Percentiles rank a stretch among this genome's conserved stretches.
These are phyloP conservation scores for Magnusiomyces ingens DNA, from an alignment of 1,139 yeast species.

Conservation along the genomic window DNA sequence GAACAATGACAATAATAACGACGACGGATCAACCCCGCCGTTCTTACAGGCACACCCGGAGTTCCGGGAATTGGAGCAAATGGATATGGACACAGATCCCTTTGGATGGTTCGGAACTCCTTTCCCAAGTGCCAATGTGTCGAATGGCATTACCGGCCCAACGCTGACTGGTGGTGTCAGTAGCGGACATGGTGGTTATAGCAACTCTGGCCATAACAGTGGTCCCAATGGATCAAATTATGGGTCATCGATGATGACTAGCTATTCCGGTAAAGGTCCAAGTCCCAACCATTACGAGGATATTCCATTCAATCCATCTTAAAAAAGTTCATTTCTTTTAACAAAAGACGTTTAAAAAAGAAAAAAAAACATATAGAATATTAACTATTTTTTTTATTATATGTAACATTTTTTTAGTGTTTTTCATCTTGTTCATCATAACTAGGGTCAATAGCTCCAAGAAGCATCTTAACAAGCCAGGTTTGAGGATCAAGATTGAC, in stretches of 20 bases:
- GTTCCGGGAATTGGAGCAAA: slow-evolving; percentile 22
- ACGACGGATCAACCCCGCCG: slow-evolving; percentile 8
- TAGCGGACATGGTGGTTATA: slow-evolving; percentile 10
- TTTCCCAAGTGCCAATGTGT: neutral
- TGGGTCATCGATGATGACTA: no score
- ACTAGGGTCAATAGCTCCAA: slow-evolving; percentile 30
- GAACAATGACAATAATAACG: slow-evolving; percentile 8
- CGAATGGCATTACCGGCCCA: neutral
- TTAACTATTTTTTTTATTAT: neutral
- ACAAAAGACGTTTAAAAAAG: no score
- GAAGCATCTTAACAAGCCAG: slow-evolving; percentile 31
- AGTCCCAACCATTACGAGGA: slow-evolving; percentile 19
- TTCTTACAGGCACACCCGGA: slow-evolving; percentile 18
- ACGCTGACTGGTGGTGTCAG: slow-evolving; percentile 18
- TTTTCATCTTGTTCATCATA: slow-evolving; percentile 30
- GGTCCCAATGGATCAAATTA: no score
- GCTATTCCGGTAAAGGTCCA: no score
- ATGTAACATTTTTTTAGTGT: neutral
- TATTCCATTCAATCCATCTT: slow-evolving; percentile 29
- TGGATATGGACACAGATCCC: slow-evolving; percentile 23
- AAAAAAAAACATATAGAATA: no score
- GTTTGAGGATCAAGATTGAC: slow-evolving; percentile 30
- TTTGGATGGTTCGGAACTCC: slow-evolving; percentile 9
- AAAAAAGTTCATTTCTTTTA: neutral
- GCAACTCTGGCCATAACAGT: neutral